Base-by-base conservation (phyloP, 2,329 filamentous ascomycete species). In the Hansfordia pulvinata region DNA sequence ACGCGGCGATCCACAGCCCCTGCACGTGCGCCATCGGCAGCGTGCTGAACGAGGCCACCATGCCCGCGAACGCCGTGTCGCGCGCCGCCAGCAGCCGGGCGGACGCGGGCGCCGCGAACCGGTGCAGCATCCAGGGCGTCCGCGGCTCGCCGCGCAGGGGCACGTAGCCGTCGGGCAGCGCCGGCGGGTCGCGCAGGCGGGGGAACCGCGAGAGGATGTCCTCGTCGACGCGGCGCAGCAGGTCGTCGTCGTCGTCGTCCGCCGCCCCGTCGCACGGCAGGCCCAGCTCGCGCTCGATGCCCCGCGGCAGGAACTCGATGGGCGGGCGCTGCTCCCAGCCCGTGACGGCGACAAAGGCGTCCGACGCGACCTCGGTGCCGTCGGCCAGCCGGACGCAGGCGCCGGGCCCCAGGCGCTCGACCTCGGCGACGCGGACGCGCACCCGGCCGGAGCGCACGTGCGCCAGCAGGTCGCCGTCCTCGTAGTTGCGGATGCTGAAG, bases 401-500 rank as follows among this genome's bases (percentile, higher is more conserved):
- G 2, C 46, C 37, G 1, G 55, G 53, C n/a, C 11, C 7, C 4
- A 77, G 52, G 13, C 50, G 49, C 3, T 50, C 45, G 5, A 79
- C 55, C 24, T 76, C 66, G 17, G 60, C 60, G 6, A 72, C 43
- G 25, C 73, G 58, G 1, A 78, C 50, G 11, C 54, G 53, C 18
- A 77, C 62, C n/a, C 52, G 56, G 4, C 65, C 64, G 5, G 55
- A 43, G 23, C 53, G 54, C 8, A 79, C 56, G 9, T 71, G 48
- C 5, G 68, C 61, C 40, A 73, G 67, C 39, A 76, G 62, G 35
- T 67, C 54, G 3, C 54, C 59, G 0, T 41, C 26, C n/a, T 23
- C 21, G 37, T 70, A 77, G 40, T 76, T 78, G 30, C 72, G 53
- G 17, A 77, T 74, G 24, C 64, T 65, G 17, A 76, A 52, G 0